Base-by-base conservation (phyloP, 1,139 yeast species). In the Candida sp. region DNA sequence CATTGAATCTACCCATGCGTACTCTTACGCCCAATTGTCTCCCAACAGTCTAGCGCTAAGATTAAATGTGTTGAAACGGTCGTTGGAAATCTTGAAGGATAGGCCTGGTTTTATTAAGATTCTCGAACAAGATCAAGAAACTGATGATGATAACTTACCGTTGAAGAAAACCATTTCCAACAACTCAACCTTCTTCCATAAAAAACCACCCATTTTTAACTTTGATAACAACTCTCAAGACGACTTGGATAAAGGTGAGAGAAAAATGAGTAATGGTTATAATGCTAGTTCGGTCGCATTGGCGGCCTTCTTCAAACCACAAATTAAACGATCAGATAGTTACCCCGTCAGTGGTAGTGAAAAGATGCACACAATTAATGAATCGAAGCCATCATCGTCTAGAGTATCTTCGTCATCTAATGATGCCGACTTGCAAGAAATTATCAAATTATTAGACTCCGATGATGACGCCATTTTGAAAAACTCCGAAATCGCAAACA, bases 11-110 rank as follows among this genome's bases (percentile, higher is more conserved):
- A 79, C 95, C 2, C 93, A 87, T 58, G 86, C 96, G 2, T 88
- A 86, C 57, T 87, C 95, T 0, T 88, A 87, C 60, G 90, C 95
- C 5, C 88, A 86, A 47, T 68, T 87, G 44, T 84, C 95, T 4
- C 93, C 90, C 21, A 85, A 86, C 55, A 84, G 95, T 1, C 64
- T 88, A 45, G 88, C 95, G 0, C 78, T 87, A 43, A 68, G 96
- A 44, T 66, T 88, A 47, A 83, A 84, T 47, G 90, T 87, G 19
- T 68, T 88, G 54, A 86, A 83, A 55, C 68, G 95, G 49, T 84
- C 95, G 5, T 64, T 88, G 41, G 89, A 87, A 58, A 85, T 87
- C 39, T 63, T 86, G 37, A 64, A 80, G 45, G 90, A 83, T 43
- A 66, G 85, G 40, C 87, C 87, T 0, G 79, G 73, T 37, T 64